Evolutionary conservation across 768 basidiomycete genomes (phyloP).

Genomic region (Heimioporus sp.): DNA sequence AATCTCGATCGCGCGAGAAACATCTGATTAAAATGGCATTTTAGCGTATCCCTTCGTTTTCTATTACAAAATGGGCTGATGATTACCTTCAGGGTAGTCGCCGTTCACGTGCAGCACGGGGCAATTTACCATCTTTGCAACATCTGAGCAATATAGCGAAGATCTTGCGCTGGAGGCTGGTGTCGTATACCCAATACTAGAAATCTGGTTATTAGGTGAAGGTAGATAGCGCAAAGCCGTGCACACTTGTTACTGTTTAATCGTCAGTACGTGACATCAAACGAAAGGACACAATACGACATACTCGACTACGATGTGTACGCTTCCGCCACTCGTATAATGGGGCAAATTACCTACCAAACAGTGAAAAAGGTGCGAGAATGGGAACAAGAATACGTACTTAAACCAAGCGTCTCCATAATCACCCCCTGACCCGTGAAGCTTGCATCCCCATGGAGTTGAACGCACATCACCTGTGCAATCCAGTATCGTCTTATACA

Average conservation of each 20-base stretch:
- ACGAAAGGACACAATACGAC: slow-evolving; percentile 24
- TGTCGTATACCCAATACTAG: slow-evolving; percentile 89
- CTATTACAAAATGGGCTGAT: not conserved
- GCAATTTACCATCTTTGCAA: slow-evolving; percentile 88
- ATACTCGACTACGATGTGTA: slow-evolving; percentile 90
- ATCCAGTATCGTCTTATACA: slow-evolving; percentile 9
- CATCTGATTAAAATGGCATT: slow-evolving; percentile 49
- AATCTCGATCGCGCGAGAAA: slow-evolving; percentile 80
- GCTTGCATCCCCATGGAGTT: slow-evolving; percentile 89
- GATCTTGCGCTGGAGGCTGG: slow-evolving; percentile 83
- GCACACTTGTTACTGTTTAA: slow-evolving; percentile 55
- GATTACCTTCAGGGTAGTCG: slow-evolving; percentile 77
- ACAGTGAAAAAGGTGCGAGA: not conserved
- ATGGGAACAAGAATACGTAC: slow-evolving; percentile 36
- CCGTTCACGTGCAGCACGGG: slow-evolving; percentile 92
- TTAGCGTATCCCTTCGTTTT: no score
- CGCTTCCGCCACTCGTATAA: slow-evolving; percentile 86
- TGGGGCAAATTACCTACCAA: slow-evolving; percentile 78
- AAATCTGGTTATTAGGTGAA: slow-evolving; percentile 2
- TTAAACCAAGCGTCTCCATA: slow-evolving; percentile 85
- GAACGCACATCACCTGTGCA: slow-evolving; percentile 82
- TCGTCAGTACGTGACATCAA: not conserved
- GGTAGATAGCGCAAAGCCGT: not conserved
- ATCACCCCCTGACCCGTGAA: slow-evolving; percentile 90
- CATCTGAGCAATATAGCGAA: slow-evolving; percentile 83